A percentile compares a stretch with the other conserved stretches of the same genome.
Conservation (phyloP, 345 rosid genomes). For the Moricandia arvensis region DNA sequence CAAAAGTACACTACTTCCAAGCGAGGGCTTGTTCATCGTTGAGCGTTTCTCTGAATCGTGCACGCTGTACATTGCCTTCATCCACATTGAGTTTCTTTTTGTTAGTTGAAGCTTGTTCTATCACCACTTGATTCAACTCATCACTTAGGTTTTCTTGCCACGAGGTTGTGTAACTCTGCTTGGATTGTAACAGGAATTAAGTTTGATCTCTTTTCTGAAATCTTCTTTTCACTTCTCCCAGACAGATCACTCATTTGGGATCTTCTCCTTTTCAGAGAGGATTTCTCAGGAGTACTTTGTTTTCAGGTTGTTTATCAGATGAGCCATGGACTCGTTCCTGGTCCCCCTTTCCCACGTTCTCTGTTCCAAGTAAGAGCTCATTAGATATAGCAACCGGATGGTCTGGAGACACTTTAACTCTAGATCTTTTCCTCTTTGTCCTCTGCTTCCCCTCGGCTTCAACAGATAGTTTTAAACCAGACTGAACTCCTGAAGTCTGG, state of each 20-base stretch:
- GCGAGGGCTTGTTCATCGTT: slow-evolving; percentile 28
- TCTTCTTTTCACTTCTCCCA: slow-evolving; percentile 30
- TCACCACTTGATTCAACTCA: slow-evolving; percentile 35
- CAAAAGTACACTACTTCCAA: slow-evolving; percentile 32
- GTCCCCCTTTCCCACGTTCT: slow-evolving; percentile 6
- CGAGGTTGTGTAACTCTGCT: slow-evolving; percentile 17
- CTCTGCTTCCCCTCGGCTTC: slow-evolving; percentile 23
- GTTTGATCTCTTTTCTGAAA: slow-evolving; percentile 17
- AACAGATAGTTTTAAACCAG: slow-evolving; percentile 18
- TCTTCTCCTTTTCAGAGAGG: slow-evolving; percentile 16
- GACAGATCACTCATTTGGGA: slow-evolving; percentile 7
- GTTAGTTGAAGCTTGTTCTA: slow-evolving; percentile 23
- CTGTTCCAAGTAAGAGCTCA: slow-evolving; percentile 22
- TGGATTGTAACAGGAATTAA: slow-evolving; percentile 24
- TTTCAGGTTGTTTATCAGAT: slow-evolving; percentile 12
- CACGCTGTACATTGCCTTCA: slow-evolving; percentile 3
- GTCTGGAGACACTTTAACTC: slow-evolving; percentile 14
- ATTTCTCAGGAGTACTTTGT: background rate
- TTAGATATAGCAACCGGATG: background rate
- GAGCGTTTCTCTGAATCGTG: slow-evolving; percentile 28
- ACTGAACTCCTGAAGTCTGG: slow-evolving; percentile 20
- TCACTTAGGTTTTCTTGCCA: slow-evolving; percentile 29
- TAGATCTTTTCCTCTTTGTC: slow-evolving; percentile 32
- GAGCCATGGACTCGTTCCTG: slow-evolving; percentile 10
- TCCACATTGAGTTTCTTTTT: slow-evolving; percentile 20